A percentile compares a stretch with the other conserved stretches of the same genome.
Evolutionary conservation across 495 filamentous ascomycete species (phyloP).

Genomic region (Penicillium bovifimosum): DNA sequence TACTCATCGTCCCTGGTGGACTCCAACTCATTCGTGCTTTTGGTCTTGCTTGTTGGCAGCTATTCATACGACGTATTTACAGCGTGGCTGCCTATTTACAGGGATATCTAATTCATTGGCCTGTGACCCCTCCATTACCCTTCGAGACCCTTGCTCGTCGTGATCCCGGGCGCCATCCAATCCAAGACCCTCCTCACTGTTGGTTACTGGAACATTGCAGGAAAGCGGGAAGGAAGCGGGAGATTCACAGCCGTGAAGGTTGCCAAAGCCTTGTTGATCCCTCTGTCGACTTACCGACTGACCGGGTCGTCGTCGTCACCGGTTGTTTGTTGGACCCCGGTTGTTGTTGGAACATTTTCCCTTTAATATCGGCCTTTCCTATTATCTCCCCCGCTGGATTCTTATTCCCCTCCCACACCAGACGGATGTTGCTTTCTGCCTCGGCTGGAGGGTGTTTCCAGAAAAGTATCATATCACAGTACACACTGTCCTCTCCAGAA

Average conservation of each 20-base stretch:
- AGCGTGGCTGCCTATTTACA: neutral
- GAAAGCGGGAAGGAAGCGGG: neutral
- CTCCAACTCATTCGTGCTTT: slow-evolving; percentile 2
- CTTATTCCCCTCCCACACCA: neutral
- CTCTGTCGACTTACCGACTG: neutral
- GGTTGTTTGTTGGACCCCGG: neutral
- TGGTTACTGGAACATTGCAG: slow-evolving; percentile 9
- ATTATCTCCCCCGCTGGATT: neutral
- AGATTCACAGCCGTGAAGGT: slow-evolving; percentile 6
- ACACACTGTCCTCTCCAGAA: neutral
- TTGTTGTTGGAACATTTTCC: neutral
- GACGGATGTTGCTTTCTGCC: slow-evolving; percentile 12
- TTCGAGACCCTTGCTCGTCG: slow-evolving; percentile 14
- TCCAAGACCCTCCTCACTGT: slow-evolving; percentile 5
- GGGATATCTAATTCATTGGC: slow-evolving; percentile 11
- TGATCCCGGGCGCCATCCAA: slow-evolving; percentile 11
- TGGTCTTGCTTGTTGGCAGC: neutral
- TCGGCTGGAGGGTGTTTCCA: neutral
- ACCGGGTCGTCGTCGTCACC: neutral
- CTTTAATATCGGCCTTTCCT: neutral
- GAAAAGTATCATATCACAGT: neutral
- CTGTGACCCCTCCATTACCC: slow-evolving; percentile 4
- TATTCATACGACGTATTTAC: neutral
- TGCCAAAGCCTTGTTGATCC: slow-evolving; percentile 9
- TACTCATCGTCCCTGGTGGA: neutral